Evolutionary conservation across 139 green algal genomes (phyloP).

Genomic region (Chlorella sp.): DNA sequence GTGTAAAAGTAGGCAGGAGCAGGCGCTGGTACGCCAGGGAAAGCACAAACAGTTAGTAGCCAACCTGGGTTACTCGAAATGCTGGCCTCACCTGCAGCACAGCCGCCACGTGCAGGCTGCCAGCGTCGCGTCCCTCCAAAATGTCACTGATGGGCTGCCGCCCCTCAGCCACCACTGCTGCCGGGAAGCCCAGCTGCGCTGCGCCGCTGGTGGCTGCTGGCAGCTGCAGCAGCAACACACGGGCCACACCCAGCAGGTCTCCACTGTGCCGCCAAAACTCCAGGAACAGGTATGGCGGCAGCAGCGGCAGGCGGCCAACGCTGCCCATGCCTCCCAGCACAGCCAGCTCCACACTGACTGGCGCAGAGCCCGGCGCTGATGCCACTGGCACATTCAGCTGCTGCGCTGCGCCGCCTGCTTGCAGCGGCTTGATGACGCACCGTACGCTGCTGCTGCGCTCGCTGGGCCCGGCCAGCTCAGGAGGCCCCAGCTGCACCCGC

Average conservation of each 20-base stretch:
- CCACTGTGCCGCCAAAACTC: conserved; percentile 27
- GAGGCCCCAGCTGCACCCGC: not conserved
- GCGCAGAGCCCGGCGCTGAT: not conserved
- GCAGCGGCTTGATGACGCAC: conserved; percentile 22
- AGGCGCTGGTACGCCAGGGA: too few relatives aligned
- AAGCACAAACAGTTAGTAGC: too few relatives aligned
- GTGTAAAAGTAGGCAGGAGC: too few relatives aligned
- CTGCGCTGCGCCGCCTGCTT: not conserved
- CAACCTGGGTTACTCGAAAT: too few relatives aligned
- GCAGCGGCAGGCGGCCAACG: not conserved
- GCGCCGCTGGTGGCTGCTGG: too few relatives aligned
- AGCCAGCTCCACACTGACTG: not conserved
- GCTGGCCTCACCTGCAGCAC: conserved; percentile 23
- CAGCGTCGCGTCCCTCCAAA: not conserved
- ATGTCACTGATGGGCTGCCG: not conserved
- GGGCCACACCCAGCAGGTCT: not conserved
- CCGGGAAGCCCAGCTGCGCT: not conserved
- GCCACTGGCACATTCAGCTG: conserved; percentile 2
- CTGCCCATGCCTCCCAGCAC: not conserved
- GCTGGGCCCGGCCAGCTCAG: not conserved
- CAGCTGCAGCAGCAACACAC: conserved; percentile 11
- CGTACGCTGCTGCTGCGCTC: not conserved
- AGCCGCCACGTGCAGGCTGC: conserved; percentile 8
- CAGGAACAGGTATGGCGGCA: conserved; percentile 26
- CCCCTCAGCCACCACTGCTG: conserved; percentile 5